These are phyloP conservation scores for Talaromyces trachyspermus DNA, from an alignment of 495 filamentous ascomycete genomes.

Conservation along the genomic window DNA sequence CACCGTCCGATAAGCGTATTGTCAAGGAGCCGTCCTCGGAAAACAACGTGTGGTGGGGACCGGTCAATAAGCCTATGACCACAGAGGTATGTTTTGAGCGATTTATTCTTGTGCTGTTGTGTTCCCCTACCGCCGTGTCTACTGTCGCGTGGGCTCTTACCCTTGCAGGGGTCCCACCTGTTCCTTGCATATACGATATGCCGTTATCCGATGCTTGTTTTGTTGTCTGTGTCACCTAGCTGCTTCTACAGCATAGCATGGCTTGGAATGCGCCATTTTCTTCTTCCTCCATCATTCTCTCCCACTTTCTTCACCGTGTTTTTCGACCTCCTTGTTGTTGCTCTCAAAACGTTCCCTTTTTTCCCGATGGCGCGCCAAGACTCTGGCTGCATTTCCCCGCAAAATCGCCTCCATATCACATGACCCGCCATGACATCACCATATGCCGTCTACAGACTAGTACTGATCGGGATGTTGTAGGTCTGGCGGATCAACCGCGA, in stretches of 20 bases:
- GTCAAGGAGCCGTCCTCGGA: slow-evolving; percentile 87
- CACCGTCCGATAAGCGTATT: slow-evolving; percentile 92
- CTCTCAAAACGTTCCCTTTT: slow-evolving; percentile 3
- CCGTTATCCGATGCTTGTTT: slow-evolving; percentile 7
- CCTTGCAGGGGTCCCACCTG: slow-evolving; percentile 21
- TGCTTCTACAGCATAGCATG: neutral
- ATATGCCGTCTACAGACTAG: slow-evolving; percentile 10
- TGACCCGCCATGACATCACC: slow-evolving; percentile 36
- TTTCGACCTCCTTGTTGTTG: no score
- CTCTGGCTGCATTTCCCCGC: slow-evolving; percentile 8
- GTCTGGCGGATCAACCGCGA: slow-evolving; percentile 99
- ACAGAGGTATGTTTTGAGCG: slow-evolving; percentile 70
- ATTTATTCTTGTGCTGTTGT: slow-evolving; percentile 14
- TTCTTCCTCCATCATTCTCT: neutral
- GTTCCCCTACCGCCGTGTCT: neutral
- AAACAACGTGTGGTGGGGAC: slow-evolving; percentile 93
- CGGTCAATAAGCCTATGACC: slow-evolving; percentile 98
- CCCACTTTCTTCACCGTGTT: neutral
- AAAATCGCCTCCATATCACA: slow-evolving; percentile 15
- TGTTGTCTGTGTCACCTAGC: neutral
- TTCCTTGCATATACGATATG: slow-evolving; percentile 17
- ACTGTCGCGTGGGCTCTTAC: slow-evolving; percentile 11
- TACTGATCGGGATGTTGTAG: slow-evolving; percentile 40
- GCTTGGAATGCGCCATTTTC: slow-evolving; percentile 8
- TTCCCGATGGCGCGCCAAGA: no score